Evolutionary conservation across 306 rosid genomes (phyloP), one percentile per base, ranked within the genome.

Genomic region (Ziziphus jujuba): DNA sequence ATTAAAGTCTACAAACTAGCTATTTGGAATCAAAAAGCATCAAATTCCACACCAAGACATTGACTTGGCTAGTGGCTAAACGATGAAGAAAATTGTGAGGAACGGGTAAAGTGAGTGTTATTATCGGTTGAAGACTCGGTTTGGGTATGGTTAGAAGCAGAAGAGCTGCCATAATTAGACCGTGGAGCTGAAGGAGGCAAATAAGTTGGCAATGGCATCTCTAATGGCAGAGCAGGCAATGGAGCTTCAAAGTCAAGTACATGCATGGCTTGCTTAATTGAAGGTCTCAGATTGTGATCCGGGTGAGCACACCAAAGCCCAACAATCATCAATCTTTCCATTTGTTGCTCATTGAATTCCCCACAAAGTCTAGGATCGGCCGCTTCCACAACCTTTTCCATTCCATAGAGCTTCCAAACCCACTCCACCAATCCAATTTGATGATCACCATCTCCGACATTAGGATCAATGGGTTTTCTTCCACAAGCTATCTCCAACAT

Each of bases 201-300:
- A 36, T 36, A 36, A 36, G 43, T 36, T 36, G 43, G 43, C 43
- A 36, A 36, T 0, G 67, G 67, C 56, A 35, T 49, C 15, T 65
- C 24, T 17, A 45, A 51, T 10, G 67, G 67, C 15, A 74, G 78
- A 59, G n/a, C 4, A 50, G 78, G 78, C 22, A 66, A 40, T 35
- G 66, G 56, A 13, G 65, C 60, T 60, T 66, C 61, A 28, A 49
- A 59, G 65, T 69, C 73, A 7, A 80, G 73, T 9, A 68, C 79
- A 1, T 59, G 65, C 52, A 72, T 66, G 9, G 68, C 82, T 65
- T 76, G 79, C 25, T 71, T 81, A 6, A 76, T n/a, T n/a, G n/a
- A n/a, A n/a, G n/a, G n/a, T n/a, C n/a, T n/a, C n/a, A n/a, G n/a
- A n/a, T n/a, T n/a, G n/a, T n/a, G n/a, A n/a, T n/a, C n/a, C n/a